phyloP scores from a whole-genome alignment of 164 flowering plant species.

The Paratinospora sagittata region DNA sequence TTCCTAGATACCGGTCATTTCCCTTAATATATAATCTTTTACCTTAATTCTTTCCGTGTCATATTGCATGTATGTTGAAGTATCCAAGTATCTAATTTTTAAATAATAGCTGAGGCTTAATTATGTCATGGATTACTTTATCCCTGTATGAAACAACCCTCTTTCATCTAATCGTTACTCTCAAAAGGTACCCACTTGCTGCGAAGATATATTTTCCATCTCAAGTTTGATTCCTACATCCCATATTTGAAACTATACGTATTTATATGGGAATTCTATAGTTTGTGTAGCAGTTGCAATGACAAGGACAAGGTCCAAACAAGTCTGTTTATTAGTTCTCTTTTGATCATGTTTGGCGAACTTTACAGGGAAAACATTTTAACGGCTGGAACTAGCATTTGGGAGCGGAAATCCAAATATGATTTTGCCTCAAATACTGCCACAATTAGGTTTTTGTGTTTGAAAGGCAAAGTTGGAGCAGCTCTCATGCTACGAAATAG shows the following conservation, averaged over 20 bases:
- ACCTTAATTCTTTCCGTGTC: too few species aligned
- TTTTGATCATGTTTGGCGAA: background rate
- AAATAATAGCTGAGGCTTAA: background rate
- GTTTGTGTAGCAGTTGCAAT: background rate
- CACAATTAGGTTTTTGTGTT: conserved; percentile 41
- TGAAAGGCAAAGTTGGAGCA: conserved; percentile 49
- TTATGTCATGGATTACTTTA: background rate
- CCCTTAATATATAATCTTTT: too few species aligned
- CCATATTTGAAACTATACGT: too few species aligned
- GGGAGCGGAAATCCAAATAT: conserved; percentile 9
- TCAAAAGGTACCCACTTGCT: too few species aligned
- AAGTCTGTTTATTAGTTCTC: background rate
- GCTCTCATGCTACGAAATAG: conserved; percentile 47
- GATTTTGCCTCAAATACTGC: conserved; percentile 17
- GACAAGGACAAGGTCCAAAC: background rate
- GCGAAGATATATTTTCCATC: too few species aligned
- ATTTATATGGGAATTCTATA: background rate
- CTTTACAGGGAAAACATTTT: conserved; percentile 50
- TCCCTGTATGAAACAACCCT: background rate
- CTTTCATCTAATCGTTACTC: background rate
- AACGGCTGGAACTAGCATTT: conserved; percentile 19
- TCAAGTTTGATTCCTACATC: too few species aligned
- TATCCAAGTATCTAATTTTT: background rate
- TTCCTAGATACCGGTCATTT: too few species aligned
- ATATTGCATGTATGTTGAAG: background rate